Conservation (phyloP, 1,284 basidiomycete species). For the Abortiporus biennis region DNA sequence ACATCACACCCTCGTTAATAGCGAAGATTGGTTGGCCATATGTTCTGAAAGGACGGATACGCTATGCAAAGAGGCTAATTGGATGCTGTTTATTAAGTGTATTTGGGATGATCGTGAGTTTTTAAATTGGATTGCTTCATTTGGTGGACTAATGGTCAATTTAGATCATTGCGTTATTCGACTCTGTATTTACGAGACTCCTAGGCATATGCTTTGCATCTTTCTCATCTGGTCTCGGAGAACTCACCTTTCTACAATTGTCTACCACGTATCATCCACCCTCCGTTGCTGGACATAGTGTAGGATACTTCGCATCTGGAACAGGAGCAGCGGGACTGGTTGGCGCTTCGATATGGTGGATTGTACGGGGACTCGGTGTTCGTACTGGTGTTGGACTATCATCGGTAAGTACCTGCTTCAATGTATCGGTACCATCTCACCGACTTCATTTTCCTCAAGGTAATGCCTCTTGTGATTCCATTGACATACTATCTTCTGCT, state of each 20-base stretch:
- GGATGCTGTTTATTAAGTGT: slow-evolving; percentile 75
- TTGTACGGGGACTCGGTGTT: slow-evolving; percentile 83
- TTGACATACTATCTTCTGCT: slow-evolving; percentile 71
- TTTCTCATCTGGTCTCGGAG: slow-evolving; percentile 88
- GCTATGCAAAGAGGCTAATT: slow-evolving; percentile 69
- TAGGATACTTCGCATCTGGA: slow-evolving; percentile 83
- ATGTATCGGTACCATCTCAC: slow-evolving; percentile 2
- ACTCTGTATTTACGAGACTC: slow-evolving; percentile 65
- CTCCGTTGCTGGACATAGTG: slow-evolving; percentile 61
- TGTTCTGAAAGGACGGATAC: slow-evolving; percentile 74
- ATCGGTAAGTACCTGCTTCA: slow-evolving; percentile 40
- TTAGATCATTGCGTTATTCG: slow-evolving; percentile 79
- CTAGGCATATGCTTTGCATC: slow-evolving; percentile 88
- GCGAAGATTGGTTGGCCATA: slow-evolving; percentile 96
- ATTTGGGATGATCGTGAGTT: slow-evolving; percentile 72
- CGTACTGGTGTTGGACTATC: slow-evolving; percentile 78
- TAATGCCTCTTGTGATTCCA: slow-evolving; percentile 75
- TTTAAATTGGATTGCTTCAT: background rate
- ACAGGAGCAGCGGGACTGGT: slow-evolving; percentile 93
- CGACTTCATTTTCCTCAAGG: slow-evolving; percentile 31
- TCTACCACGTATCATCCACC: slow-evolving; percentile 79
- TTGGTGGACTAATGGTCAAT: too few relatives aligned
- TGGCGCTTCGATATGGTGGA: slow-evolving; percentile 95
- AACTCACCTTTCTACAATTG: slow-evolving; percentile 91
- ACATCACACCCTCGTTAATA: slow-evolving; percentile 75